Evolutionary conservation across 495 filamentous ascomycete genomes (phyloP), one percentile per base, ranked within the genome.

Genomic region (Daldinia bambusicola): DNA sequence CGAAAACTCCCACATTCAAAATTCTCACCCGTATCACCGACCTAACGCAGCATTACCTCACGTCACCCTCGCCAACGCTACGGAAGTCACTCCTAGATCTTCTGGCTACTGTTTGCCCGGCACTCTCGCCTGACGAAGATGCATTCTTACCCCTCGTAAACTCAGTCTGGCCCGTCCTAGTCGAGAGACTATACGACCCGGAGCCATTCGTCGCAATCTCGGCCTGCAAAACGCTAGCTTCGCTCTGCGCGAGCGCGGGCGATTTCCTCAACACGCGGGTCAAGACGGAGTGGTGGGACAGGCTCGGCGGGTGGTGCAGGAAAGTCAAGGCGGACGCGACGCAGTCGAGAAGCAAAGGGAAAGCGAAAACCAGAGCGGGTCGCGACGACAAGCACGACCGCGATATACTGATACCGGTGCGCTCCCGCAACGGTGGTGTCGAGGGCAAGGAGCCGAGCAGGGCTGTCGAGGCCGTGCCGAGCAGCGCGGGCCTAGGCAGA

Each of bases 141-240:
- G 88, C 87, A 12, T 97, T 97, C 75, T 83, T 99, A 0, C 95
- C 95, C 0, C 83, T 98, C 2, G 89, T 98, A 52, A 93, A 97
- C 76, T 91, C 92, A 4, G 80, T 98, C 26, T 99, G 94, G 93
- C 93, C 94, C 0, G 87, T 92, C 5, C 81, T 97, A 9, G 79
- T 92, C 0, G 79, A 86, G 4, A 85, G 92, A 37, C 84, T 98
- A 6, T 85, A 91, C 66, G 92, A 96, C 75, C 79, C 86, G 30
- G 93, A 97, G 77, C 84, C 86, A 0, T 93, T 89, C 69, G 90
- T 97, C n/a, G 87, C 85, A 0, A 83, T 89, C 9, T 84, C 89
- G 2, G 91, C 93, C 26, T 87, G 90, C 41, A 84, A 89, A 22
- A 85, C 90, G 2, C 79, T 97, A 4, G 84, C 83, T 43, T 80